Evolutionary conservation across 169 alveolate genomes (phyloP).

Genomic region (Theileria parva): DNA sequence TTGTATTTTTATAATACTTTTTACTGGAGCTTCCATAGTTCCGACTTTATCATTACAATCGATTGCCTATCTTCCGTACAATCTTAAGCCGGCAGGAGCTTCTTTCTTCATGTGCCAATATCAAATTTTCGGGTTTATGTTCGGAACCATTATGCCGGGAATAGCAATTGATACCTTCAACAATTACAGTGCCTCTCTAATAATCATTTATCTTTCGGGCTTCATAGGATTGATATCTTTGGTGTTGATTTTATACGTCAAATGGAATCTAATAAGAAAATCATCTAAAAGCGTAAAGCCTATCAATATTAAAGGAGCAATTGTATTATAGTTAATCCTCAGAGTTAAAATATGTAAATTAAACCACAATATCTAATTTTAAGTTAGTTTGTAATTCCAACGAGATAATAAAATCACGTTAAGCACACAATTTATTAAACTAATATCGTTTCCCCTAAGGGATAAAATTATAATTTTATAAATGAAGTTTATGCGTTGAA

Average conservation of each 20-base stretch:
- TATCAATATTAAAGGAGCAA: no score
- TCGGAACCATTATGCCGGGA: slow-evolving; percentile 61
- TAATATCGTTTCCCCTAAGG: neutral
- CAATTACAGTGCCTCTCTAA: neutral
- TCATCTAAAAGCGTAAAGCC: neutral
- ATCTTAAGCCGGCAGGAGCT: slow-evolving; percentile 55
- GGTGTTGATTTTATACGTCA: neutral
- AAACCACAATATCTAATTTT: neutral
- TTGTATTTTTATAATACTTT: slow-evolving; percentile 46
- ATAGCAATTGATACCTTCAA: slow-evolving; percentile 36
- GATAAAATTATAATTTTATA: neutral
- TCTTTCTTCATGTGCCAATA: slow-evolving; percentile 58
- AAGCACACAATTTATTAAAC: neutral
- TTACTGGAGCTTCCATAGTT: slow-evolving; percentile 56
- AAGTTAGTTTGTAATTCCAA: neutral
- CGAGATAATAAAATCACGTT: neutral
- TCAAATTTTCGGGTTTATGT: slow-evolving; percentile 59
- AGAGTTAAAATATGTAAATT: neutral
- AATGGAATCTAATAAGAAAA: neutral
- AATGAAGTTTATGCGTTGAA: neutral
- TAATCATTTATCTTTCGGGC: slow-evolving; percentile 13
- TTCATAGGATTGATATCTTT: neutral
- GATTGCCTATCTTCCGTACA: slow-evolving; percentile 32
- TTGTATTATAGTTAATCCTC: neutral
- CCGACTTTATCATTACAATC: slow-evolving; percentile 56